Evolutionary conservation across 495 filamentous ascomycete genomes (phyloP), one percentile per base, ranked within the genome.

Genomic region (Penicillium lagena): DNA sequence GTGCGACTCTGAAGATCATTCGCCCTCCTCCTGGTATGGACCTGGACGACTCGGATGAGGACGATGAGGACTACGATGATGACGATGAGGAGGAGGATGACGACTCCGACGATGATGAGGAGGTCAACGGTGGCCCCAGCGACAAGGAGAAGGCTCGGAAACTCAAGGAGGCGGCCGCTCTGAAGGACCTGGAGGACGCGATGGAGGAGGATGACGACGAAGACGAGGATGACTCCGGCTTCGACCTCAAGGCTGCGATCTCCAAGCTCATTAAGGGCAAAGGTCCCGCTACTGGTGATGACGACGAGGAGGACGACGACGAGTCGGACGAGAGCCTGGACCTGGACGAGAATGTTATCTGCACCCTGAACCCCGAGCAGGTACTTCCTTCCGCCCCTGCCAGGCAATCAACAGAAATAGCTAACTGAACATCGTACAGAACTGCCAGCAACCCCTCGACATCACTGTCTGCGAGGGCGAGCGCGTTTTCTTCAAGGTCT

Each of bases 371-470:
- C 71, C 83, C 90, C 31, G 80, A 87, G 64, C 80, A 76, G 75
- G 85, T 87, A 72, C 52, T 74, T 50, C 39, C n/a, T 29, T 7
- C 29, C 9, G 15, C 31, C 14, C 27, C 27, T 35, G 14, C 43
- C 31, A 34, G n/a, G n/a, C 32, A 9, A 11, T 12, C 32, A 34
- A 12, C 32, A 11, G 10, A 34, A 6, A 35, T 35, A 42, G 40
- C 22, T 36, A 53, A 53, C 54, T 49, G 35, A 43, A 43, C 33
- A 40, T 50, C 44, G 52, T 15, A 33, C 52, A 98, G 93, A 79
- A 84, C 70, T 95, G 81, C 76, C 93, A 99, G 66, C 93, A 99
- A 62, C 66, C 93, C n/a, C 80, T 99, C 34, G 87, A 97, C 61
- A 83, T 99, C 58, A 89, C 84, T 40, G 76, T 99, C 62, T 76